phyloP scores from a whole-genome alignment of 78 protist genomes.

The Dictyostelium citrinum region DNA sequence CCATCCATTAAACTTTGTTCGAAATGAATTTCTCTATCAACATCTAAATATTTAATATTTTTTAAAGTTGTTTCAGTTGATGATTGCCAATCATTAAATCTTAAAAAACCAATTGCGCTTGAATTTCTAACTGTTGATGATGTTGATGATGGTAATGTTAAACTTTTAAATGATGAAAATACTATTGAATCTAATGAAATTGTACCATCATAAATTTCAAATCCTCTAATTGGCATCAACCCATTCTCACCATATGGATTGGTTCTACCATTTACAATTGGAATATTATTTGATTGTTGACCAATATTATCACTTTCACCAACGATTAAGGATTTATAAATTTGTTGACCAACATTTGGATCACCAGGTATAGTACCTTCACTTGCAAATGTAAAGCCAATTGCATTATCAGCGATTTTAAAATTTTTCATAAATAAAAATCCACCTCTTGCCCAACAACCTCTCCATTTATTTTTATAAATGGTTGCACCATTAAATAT shows the following conservation, averaged over 20 bases:
- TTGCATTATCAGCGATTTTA: slow-evolving; percentile 47
- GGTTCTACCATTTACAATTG: background rate
- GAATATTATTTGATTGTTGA: background rate
- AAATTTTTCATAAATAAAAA: background rate
- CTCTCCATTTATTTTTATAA: slow-evolving; percentile 63
- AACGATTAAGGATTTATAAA: background rate
- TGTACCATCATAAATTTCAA: slow-evolving; percentile 62
- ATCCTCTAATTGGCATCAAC: slow-evolving; percentile 50
- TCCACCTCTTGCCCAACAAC: slow-evolving; percentile 74
- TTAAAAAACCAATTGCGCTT: slow-evolving; percentile 40
- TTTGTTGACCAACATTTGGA: background rate
- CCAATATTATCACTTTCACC: slow-evolving; percentile 48
- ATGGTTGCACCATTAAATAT: background rate
- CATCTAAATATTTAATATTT: background rate
- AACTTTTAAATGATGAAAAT: background rate
- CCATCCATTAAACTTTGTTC: slow-evolving; percentile 23
- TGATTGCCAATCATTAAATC: slow-evolving; percentile 31
- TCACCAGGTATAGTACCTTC: slow-evolving; percentile 16
- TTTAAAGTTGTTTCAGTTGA: background rate
- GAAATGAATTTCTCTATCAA: slow-evolving; percentile 10
- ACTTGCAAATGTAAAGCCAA: slow-evolving; percentile 50
- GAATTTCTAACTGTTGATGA: slow-evolving; percentile 62
- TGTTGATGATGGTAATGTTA: background rate
- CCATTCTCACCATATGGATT: slow-evolving; percentile 66
- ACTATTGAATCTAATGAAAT: background rate